Base-by-base conservation (phyloP, 768 basidiomycete genomes). In the Russula sp. region DNA sequence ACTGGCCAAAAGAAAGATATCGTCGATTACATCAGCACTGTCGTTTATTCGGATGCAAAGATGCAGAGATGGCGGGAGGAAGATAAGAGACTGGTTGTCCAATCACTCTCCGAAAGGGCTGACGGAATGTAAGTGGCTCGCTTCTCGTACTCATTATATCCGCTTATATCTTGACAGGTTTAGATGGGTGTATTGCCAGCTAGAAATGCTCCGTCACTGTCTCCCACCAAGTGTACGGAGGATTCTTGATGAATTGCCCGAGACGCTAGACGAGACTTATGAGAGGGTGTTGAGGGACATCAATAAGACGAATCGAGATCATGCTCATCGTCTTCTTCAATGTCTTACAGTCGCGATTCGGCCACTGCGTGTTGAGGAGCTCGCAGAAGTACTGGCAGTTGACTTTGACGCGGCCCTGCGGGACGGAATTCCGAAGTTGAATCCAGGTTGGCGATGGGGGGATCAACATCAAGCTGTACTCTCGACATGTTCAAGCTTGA, bases 1-100 rank as follows among this genome's bases (percentile, higher is more conserved):
- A 32, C 6, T 9, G 49, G 58, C 14, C 63, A 62, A 35, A 51
- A 11, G 32, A 18, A 63, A 11, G 63, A 55, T 18, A 50, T 64
- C 6, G 5, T 14, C 20, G 9, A 39, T 9, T 64, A 62, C 4
- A 10, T 64, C 39, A 42, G 6, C 14, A 54, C 44, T 1, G 53
- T 37, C 1, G 59, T 64, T 3, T 22, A 18, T 18, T 62, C 63
- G 48, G 63, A 64, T 31, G 1, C 6, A 18, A 49, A 18, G 13
- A 62, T 63, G 42, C 31, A 4, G 27, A 62, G 51, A 49, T 64
- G 63, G 61, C 45, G 42, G 9, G 63, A 55, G 3, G 61, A 64
- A 14, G 59, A 62, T 7, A 57, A 22, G 42, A 39, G 34, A 0
- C 10, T 62, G 6, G 63, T 62, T 3, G 44, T 64, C 3, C 22